These are phyloP conservation scores for Leptomonas pyrrhocoris DNA, from an alignment of 208 protist species.

Conservation along the genomic window DNA sequence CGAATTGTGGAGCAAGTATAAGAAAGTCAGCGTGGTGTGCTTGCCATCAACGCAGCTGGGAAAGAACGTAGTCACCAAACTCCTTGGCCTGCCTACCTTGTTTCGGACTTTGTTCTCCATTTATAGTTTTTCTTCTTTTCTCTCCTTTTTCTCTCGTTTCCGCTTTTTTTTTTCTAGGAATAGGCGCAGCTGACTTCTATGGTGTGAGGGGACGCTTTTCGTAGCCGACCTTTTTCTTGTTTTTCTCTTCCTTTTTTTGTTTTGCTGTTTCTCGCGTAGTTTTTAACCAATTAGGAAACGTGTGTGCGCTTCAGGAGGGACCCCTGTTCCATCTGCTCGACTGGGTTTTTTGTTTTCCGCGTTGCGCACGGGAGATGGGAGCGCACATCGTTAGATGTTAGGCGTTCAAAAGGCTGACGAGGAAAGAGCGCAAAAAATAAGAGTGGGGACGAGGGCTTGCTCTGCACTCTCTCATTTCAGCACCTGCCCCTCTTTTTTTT, in stretches of 20 bases:
- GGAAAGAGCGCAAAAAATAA: background rate
- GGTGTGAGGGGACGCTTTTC: background rate
- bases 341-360: constrained; percentile 2
- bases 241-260: constrained; percentile 16
- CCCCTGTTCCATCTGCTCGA: background rate
- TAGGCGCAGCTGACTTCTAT: constrained; percentile 10
- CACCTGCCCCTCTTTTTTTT: background rate
- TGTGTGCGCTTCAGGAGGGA: constrained; percentile 6
- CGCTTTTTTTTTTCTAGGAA: constrained; percentile 19
- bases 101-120: constrained; percentile 8
- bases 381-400: constrained; percentile 22
- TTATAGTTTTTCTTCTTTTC: background rate
- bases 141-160: constrained; percentile 1
- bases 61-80: background rate
- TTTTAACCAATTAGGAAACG: constrained; percentile 30
- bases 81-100: background rate
- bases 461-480: background rate
- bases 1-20: background rate
- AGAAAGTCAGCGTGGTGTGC: background rate
- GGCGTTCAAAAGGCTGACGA: background rate
- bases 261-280: constrained; percentile 13
- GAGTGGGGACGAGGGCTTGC: background rate
- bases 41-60: background rate
- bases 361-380: constrained; percentile 1
- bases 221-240: constrained; percentile 17